These are phyloP conservation scores for Dendrobium officinale DNA, from an alignment of 106 monocot genomes.

Conservation along the genomic window DNA sequence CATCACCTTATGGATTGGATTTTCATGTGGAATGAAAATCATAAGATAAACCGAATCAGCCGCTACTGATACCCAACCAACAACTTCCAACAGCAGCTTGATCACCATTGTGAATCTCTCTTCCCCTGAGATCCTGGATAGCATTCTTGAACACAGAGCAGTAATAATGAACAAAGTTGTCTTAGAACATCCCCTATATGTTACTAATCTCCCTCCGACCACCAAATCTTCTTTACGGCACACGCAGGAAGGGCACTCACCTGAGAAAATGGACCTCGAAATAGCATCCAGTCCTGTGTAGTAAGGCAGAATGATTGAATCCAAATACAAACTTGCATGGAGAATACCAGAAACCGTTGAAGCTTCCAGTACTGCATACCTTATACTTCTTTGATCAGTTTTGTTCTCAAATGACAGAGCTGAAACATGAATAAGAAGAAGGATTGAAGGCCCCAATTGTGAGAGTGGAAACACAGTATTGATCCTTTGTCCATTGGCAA, in stretches of 20 bases:
- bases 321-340: constrained; percentile 63
- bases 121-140: constrained; percentile 37
- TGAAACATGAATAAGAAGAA: constrained; percentile 58
- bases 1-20: neutral
- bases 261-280: constrained; percentile 38
- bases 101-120: constrained; percentile 20
- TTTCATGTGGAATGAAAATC: constrained; percentile 7
- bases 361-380: constrained; percentile 55
- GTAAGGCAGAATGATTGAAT: constrained; percentile 63
- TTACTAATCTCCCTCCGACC: constrained; percentile 47
- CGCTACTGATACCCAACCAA: constrained; percentile 48
- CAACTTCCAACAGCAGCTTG: constrained; percentile 31
- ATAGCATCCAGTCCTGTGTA: constrained; percentile 83
- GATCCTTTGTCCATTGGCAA: constrained; percentile 56
- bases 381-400: constrained; percentile 23
- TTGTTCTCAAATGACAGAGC: constrained; percentile 58
- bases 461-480: constrained; percentile 62
- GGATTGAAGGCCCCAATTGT: constrained; percentile 44
- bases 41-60: constrained; percentile 43
- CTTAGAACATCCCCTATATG: constrained; percentile 56
- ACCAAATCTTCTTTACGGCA: constrained; percentile 58
- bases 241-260: constrained; percentile 63
- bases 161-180: constrained; percentile 37
- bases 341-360: constrained; percentile 83
- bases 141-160: constrained; percentile 54